phyloP scores from a whole-genome alignment of 75 land plant species.

The Adiantum capillusveneris region DNA sequence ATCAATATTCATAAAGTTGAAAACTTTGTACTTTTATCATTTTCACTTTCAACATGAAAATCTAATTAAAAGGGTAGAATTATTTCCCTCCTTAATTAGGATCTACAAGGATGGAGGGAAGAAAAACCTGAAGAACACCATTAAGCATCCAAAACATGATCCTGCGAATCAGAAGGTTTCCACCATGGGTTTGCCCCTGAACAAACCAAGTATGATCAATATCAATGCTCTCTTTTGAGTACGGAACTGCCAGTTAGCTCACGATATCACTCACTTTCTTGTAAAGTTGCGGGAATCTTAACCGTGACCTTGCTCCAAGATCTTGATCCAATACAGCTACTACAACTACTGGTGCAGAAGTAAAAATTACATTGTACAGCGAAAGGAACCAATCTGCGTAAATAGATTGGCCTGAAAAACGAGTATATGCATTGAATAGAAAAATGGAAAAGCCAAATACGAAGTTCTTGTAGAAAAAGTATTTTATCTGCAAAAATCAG shows the following conservation, averaged over 20 bases:
- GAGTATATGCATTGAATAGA: slow-evolving; percentile 30
- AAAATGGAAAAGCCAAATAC: slow-evolving; percentile 37
- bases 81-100: neutral
- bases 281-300: slow-evolving; percentile 31
- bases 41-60: too few species aligned
- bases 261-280: slow-evolving; percentile 7
- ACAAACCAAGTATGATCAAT: slow-evolving; percentile 15
- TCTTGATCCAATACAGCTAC: slow-evolving; percentile 38
- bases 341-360: slow-evolving; percentile 34
- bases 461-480: slow-evolving; percentile 42
- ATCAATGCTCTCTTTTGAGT: slow-evolving; percentile 12
- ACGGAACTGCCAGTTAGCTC: slow-evolving; percentile 5
- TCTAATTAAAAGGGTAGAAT: too few species aligned
- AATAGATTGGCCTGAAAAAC: slow-evolving; percentile 37
- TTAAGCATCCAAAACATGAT: slow-evolving; percentile 14
- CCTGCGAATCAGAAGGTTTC: slow-evolving; percentile 13
- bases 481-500: slow-evolving; percentile 29
- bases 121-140: slow-evolving; percentile 9
- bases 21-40: too few species aligned
- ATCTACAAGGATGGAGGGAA: neutral
- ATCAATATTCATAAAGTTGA: too few species aligned
- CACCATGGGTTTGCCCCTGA: slow-evolving; percentile 1
- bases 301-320: slow-evolving; percentile 16
- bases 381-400: slow-evolving; percentile 51
- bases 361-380: slow-evolving; percentile 42